Evolutionary conservation across 1,284 basidiomycete genomes (phyloP).

Genomic region (Leccinum pachyderme): DNA sequence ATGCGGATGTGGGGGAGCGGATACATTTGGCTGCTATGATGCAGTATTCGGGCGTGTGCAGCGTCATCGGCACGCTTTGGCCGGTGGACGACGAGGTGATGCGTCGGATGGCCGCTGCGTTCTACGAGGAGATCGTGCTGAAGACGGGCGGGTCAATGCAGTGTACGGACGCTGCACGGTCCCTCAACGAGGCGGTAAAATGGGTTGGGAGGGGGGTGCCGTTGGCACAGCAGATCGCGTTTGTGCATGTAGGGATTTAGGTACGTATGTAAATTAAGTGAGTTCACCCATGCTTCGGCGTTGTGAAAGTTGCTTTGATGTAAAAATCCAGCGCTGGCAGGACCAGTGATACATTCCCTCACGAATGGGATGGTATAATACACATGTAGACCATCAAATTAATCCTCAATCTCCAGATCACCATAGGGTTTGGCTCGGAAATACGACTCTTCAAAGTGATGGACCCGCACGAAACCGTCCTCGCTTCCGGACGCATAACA

Average conservation of each 20-base stretch:
- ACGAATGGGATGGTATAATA: not conserved
- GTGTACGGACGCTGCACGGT: conserved; percentile 16
- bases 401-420: conserved; percentile 69
- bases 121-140: conserved; percentile 23
- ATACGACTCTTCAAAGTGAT: conserved; percentile 91
- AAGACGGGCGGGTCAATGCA: conserved; percentile 11
- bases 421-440: conserved; percentile 89
- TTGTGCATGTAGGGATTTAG: conserved; percentile 30
- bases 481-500: conserved; percentile 95
- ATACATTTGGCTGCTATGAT: conserved; percentile 21
- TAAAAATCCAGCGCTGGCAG: not conserved
- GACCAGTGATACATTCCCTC: conserved; percentile 10
- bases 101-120: conserved; percentile 14
- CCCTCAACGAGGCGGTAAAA: conserved; percentile 18
- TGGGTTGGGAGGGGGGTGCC: conserved; percentile 13
- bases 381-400: conserved; percentile 6
- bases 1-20: conserved; percentile 13
- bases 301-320: not conserved
- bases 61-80: conserved; percentile 25
- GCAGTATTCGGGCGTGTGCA: conserved; percentile 24
- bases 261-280: not conserved
- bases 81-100: conserved; percentile 18
- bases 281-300: not conserved
- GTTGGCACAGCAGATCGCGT: conserved; percentile 24
- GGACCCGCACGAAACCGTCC: conserved; percentile 92